A percentile compares a stretch with the other conserved stretches of the same genome.
These are phyloP conservation scores for Allium fistulosum DNA, from an alignment of 106 monocot genomes.

Conservation along the genomic window DNA sequence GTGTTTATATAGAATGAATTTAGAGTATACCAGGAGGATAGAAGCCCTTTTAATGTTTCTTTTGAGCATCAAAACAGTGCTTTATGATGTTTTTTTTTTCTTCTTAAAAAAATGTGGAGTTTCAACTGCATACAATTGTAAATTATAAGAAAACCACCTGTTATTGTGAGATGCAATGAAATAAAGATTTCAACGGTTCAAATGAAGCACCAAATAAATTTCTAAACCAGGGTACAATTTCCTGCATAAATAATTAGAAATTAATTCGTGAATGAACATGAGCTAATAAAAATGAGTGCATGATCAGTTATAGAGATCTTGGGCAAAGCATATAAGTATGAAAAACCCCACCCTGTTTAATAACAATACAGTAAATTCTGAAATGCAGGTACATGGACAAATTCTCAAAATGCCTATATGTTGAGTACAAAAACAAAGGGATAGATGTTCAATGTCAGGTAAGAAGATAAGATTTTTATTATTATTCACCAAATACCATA, in stretches of 20 bases:
- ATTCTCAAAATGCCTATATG: conserved; percentile 75
- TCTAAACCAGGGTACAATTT: neutral
- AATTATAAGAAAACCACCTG: neutral
- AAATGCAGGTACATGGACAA: conserved; percentile 63
- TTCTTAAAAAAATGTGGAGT: neutral
- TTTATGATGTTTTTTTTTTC: neutral
- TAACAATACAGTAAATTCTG: too few relatives aligned
- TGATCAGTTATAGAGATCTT: neutral
- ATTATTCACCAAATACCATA: too few relatives aligned
- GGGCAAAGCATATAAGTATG: neutral
- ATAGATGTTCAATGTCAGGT: conserved; percentile 99
- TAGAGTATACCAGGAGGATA: neutral
- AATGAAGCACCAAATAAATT: neutral
- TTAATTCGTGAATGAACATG: neutral
- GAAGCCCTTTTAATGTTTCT: neutral
- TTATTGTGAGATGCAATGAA: neutral
- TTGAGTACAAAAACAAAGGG: conserved; percentile 82
- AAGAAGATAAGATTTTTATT: neutral
- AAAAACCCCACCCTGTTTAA: too few relatives aligned
- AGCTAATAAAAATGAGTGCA: neutral
- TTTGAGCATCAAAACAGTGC: neutral
- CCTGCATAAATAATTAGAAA: neutral
- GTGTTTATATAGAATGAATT: neutral
- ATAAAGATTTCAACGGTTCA: neutral
- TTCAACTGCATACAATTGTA: neutral